phyloP scores from a whole-genome alignment of 1,284 basidiomycete genomes.

The Ustilago loliicola region DNA sequence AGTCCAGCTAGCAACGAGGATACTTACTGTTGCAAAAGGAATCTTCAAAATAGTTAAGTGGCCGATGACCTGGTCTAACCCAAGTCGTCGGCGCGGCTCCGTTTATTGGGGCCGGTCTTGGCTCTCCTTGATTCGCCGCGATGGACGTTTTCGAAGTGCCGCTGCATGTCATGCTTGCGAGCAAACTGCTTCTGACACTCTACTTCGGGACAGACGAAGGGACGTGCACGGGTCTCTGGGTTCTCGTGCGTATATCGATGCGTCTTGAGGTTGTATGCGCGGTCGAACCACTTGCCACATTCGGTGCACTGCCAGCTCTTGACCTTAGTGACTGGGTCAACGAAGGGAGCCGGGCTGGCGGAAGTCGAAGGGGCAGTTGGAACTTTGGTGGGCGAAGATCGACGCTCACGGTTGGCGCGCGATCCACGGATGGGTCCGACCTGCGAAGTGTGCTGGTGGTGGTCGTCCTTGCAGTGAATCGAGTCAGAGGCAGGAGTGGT shows the following conservation, averaged over 20 bases:
- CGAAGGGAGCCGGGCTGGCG: constrained; percentile 33
- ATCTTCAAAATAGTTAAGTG: constrained; percentile 41
- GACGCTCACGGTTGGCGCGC: constrained; percentile 27
- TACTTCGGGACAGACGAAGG: constrained; percentile 54
- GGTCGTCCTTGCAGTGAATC: not conserved
- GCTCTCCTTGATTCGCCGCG: constrained; percentile 40
- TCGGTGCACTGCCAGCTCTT: constrained; percentile 59
- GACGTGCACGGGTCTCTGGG: constrained; percentile 50
- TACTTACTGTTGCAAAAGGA: constrained; percentile 49
- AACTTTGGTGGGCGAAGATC: constrained; percentile 37
- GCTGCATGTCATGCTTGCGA: constrained; percentile 63
- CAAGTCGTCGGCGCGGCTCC: constrained; percentile 45
- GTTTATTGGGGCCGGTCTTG: constrained; percentile 22
- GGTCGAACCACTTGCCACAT: constrained; percentile 62
- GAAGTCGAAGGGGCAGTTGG: constrained; percentile 1
- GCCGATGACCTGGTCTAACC: constrained; percentile 30
- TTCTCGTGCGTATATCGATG: constrained; percentile 57
- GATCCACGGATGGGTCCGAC: constrained; percentile 37
- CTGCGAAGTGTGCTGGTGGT: constrained; percentile 26
- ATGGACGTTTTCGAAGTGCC: constrained; percentile 62
- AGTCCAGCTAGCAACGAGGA: not conserved
- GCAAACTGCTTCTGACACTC: constrained; percentile 59
- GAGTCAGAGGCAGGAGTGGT: constrained; percentile 1
- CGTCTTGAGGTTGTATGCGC: constrained; percentile 64
- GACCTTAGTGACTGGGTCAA: constrained; percentile 37